A percentile compares a stretch with the other conserved stretches of the same genome.
Conservation (phyloP, 108 stramenopile genomes). For the Cyclotella atomus region DNA sequence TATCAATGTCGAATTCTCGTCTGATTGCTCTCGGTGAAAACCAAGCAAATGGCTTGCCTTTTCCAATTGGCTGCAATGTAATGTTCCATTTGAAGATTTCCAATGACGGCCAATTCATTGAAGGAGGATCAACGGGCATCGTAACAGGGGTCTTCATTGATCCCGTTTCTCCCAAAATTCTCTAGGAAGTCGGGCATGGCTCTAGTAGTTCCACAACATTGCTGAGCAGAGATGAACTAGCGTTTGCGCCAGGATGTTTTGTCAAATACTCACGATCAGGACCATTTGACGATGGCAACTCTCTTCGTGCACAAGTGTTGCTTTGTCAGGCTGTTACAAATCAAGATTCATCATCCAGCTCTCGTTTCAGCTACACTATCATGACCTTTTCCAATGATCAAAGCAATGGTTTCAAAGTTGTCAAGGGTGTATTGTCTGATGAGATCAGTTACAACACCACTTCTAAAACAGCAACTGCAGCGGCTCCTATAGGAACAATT, state of each 20-base stretch:
- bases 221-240: neutral
- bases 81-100: neutral
- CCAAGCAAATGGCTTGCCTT: neutral
- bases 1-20: neutral
- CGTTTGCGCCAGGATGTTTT: neutral
- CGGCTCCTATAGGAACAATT: no score
- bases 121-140: neutral
- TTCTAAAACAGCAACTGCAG: neutral
- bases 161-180: neutral
- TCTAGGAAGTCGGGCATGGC: neutral
- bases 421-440: neutral
- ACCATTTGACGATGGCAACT: neutral
- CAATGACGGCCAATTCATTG: neutral
- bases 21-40: neutral
- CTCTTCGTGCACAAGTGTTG: neutral
- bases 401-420: neutral
- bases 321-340: neutral
- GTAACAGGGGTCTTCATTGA: neutral
- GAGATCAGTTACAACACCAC: neutral
- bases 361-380: neutral
- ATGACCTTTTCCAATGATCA: neutral
- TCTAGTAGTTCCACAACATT: neutral
- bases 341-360: neutral
- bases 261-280: neutral
- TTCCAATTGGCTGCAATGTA: neutral